Conservation (phyloP, 495 filamentous ascomycete species). For the Pyronema domesticum region DNA sequence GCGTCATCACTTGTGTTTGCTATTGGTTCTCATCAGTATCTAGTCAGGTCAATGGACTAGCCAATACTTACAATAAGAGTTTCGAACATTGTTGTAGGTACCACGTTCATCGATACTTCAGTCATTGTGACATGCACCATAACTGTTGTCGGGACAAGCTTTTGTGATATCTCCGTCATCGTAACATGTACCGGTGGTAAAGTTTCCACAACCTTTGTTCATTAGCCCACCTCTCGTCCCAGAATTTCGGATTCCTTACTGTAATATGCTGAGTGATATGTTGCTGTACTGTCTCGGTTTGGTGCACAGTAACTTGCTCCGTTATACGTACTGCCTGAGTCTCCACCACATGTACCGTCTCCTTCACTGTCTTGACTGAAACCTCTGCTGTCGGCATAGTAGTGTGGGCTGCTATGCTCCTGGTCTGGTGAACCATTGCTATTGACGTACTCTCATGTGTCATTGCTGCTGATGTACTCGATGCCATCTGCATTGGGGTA, state of each 20-base stretch:
- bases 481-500: background rate
- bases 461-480: background rate
- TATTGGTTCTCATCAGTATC: background rate
- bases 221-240: background rate
- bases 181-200: constrained; percentile 17
- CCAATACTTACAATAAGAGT: constrained; percentile 1
- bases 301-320: constrained; percentile 9
- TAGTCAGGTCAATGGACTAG: constrained; percentile 5
- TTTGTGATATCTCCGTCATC: constrained; percentile 6
- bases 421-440: background rate
- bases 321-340: constrained; percentile 10
- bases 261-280: constrained; percentile 12
- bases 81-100: constrained; percentile 17
- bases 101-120: constrained; percentile 2
- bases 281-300: constrained; percentile 1
- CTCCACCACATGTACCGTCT: constrained; percentile 9
- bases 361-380: background rate
- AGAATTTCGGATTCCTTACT: background rate
- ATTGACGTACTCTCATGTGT: constrained; percentile 5
- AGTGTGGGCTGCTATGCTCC: background rate
- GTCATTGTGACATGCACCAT: constrained; percentile 15
- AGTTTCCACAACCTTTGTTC: constrained; percentile 16
- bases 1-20: constrained; percentile 17
- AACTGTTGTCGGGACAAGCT: background rate
- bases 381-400: background rate